Base-by-base conservation (phyloP, 2,329 filamentous ascomycete species). In the Cadophora sp. region DNA sequence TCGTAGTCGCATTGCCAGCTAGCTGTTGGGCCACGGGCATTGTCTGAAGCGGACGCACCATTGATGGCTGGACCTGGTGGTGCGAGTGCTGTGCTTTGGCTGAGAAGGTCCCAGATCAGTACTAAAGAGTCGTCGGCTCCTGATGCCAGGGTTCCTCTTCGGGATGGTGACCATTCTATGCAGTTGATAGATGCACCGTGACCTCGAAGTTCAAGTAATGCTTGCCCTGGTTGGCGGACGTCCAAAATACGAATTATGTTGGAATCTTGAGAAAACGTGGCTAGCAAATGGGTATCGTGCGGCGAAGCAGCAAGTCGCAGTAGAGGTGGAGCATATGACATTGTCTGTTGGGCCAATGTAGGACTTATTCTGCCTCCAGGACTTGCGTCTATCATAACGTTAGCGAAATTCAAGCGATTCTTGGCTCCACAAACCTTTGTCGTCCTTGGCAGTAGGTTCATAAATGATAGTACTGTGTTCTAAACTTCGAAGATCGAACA, bases 401-500 rank as follows among this genome's bases (percentile, higher is more conserved):
- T 64, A 76, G 71, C 22, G 26, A 64, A 19, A 43, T 19, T 62
- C 31, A 22, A 60, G 12, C 27, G 43, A 22, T 24, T 43, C 46
- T 9, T 31, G 2, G 55, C 22, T 51, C n/a, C 31, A 77, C 82
- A 72, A 83, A 93, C 92, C 86, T 83, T 88, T 82, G 55, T 91
- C 88, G 70, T 91, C 90, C 81, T 97, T 97, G 73, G 94, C 92
- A 0, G 93, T 95, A 4, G 96, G 96, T 80, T 99, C 96, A 79
- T 99, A 99, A 72, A 99, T 99, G 79, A 99, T 99, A 62, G 96
- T 99, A 73, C 94, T 97, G 79, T 99, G 96, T 79, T 99, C 96
- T 64, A 99, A 83, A 79, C 95, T 98, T 77, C 96, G 89, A 69
- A 99, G 84, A 80, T 99, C 96, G 80, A 99, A 99, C 96, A 99